phyloP scores from a whole-genome alignment of 73 alveolate species.

The Paramecium caudatum region DNA sequence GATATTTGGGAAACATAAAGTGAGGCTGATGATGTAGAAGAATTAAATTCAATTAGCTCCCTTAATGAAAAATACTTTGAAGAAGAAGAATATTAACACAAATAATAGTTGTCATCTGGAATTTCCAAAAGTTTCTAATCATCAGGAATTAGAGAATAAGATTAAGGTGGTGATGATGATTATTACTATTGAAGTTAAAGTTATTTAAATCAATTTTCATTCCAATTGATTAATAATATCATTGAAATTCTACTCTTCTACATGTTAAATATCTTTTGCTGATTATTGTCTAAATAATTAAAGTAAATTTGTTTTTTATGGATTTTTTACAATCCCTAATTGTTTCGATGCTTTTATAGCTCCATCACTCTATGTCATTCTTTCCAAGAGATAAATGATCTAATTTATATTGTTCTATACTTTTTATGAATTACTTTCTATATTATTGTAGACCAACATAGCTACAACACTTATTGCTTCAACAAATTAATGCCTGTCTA shows the following conservation, averaged over 20 bases:
- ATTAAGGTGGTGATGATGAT: neutral
- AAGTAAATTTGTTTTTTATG: constrained; percentile 28
- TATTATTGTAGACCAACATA: constrained; percentile 15
- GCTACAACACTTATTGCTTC: constrained; percentile 61
- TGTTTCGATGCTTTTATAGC: constrained; percentile 28
- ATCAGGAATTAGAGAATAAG: neutral
- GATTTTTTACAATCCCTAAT: constrained; percentile 26
- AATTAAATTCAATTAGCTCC: no score
- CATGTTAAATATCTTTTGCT: neutral
- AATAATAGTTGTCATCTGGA: no score
- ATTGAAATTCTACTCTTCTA: neutral
- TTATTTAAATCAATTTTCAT: no score
- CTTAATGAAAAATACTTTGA: no score
- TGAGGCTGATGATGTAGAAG: no score
- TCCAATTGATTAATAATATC: neutral
- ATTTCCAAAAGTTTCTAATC: constrained; percentile 14
- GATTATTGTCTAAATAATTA: constrained; percentile 13
- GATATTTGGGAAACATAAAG: no score
- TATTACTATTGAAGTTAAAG: neutral
- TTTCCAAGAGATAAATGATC: constrained; percentile 31
- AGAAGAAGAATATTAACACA: no score
- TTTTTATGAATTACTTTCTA: neutral
- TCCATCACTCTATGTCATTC: constrained; percentile 26
- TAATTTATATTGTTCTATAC: neutral
- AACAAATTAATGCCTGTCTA: constrained; percentile 44